phyloP scores from a whole-genome alignment of 495 filamentous ascomycete species.

The Hypoxylon rickii region DNA sequence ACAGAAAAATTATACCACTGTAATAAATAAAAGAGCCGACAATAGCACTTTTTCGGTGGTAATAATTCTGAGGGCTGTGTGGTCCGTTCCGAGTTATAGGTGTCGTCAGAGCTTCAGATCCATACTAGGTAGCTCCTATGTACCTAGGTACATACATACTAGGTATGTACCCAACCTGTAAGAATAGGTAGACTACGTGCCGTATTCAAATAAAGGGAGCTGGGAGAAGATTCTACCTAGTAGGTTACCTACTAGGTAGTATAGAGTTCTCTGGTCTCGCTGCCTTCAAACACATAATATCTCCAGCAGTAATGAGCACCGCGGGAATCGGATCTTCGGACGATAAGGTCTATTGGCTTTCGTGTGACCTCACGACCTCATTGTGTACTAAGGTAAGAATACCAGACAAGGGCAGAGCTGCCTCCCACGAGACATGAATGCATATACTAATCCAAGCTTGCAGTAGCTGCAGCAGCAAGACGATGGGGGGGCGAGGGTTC shows the following conservation, averaged over 20 bases:
- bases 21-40: slow-evolving; percentile 26
- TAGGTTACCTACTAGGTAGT: no score
- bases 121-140: not conserved
- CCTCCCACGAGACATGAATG: slow-evolving; percentile 26
- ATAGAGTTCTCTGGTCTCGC: slow-evolving; percentile 3
- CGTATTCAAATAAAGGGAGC: slow-evolving; percentile 15
- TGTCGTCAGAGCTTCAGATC: slow-evolving; percentile 24
- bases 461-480: slow-evolving; percentile 30
- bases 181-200: no score
- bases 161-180: not conserved
- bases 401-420: slow-evolving; percentile 7
- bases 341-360: slow-evolving; percentile 7
- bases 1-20: slow-evolving; percentile 13
- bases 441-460: slow-evolving; percentile 12
- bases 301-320: slow-evolving; percentile 16
- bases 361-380: slow-evolving; percentile 25
- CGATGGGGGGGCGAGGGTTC: slow-evolving; percentile 33
- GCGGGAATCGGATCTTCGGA: slow-evolving; percentile 12
- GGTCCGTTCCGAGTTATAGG: slow-evolving; percentile 15
- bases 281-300: slow-evolving; percentile 23
- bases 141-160: slow-evolving; percentile 1
- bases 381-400: slow-evolving; percentile 1
- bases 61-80: slow-evolving; percentile 2
- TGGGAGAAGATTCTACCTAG: slow-evolving; percentile 16
- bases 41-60: slow-evolving; percentile 15